Evolutionary conservation across 495 filamentous ascomycete genomes (phyloP), one percentile per base, ranked within the genome.

Genomic region (Sordaria brevicollis): DNA sequence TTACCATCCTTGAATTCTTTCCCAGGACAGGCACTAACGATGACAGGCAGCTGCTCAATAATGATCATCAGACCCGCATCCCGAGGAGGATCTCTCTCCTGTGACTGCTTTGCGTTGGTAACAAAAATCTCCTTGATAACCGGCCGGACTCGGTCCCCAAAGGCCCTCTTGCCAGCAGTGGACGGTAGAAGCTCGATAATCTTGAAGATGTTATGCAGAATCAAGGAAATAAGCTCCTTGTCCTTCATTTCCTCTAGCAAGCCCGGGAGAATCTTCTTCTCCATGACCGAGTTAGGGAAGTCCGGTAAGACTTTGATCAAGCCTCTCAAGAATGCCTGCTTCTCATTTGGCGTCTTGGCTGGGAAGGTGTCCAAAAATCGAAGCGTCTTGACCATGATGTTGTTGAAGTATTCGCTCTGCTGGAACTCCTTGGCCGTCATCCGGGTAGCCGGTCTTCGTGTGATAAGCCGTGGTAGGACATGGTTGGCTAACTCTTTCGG

Each of bases 191-290:
- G 83, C 25, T 87, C 84, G 67, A 96, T 86, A 57, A 98, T 95
- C 43, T 90, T 90, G 82, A 99, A 97, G 39, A 96, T 86, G 71
- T 97, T 97, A 68, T 93, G 92, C 34, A 99, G 79, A 54, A 97
- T 88, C 19, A 96, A 82, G 1, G 93, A 87, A 1, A 97, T 80
- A 0, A 97, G 83, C 49, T 95, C 93, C 21, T 88, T 90, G 74
- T 99, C 95, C 74, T 97, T 97, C 74, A 91, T 86, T 77, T 99
- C 96, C 57, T 99, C 96, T 15, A 98, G 80, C 31, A 99, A 78
- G 0, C 89, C 93, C 0, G 92, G 93, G 1, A 99, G 83, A 2
- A 99, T 82, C 79, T 99, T 99, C 80, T 93, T 97, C 74, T 97
- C 95, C 77, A 99, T 84, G 0, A 98, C 93, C 0, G 92, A 91